Percentiles rank a stretch among this genome's conserved stretches.
phyloP scores from a whole-genome alignment of 345 rosid species.

The Pugionium dolabratum region DNA sequence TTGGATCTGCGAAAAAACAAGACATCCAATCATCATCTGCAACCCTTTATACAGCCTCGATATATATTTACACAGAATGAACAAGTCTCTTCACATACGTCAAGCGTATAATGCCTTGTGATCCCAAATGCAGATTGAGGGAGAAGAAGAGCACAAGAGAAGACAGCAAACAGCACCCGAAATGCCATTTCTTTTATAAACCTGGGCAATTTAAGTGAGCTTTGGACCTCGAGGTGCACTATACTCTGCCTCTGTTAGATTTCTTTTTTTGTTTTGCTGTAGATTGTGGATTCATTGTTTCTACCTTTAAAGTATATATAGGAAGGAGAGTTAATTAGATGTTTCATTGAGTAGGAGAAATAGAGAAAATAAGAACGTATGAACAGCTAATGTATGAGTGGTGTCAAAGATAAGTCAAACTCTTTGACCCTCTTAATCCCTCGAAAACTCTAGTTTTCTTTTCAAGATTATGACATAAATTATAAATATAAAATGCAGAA shows the following conservation, averaged over 20 bases:
- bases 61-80: background rate
- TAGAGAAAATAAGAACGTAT: constrained; percentile 21
- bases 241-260: constrained; percentile 5
- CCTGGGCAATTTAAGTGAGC: background rate
- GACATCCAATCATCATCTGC: constrained; percentile 7
- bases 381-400: constrained; percentile 71
- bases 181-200: constrained; percentile 20
- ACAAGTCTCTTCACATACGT: constrained; percentile 47
- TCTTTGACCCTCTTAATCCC: constrained; percentile 46
- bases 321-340: constrained; percentile 19
- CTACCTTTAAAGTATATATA: constrained; percentile 40
- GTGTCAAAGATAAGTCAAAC: constrained; percentile 68
- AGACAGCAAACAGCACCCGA: constrained; percentile 39
- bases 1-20: constrained; percentile 44
- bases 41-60: background rate
- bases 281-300: constrained; percentile 33
- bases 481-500: constrained; percentile 15
- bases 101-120: constrained; percentile 73
- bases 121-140: constrained; percentile 48
- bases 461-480: constrained; percentile 37
- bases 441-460: constrained; percentile 30
- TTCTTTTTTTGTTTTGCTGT: constrained; percentile 1
- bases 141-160: constrained; percentile 42
- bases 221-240: constrained; percentile 23
- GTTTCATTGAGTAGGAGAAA: constrained; percentile 5